These are phyloP conservation scores for Grammothele lineata DNA, from an alignment of 768 basidiomycete species.

Conservation along the genomic window DNA sequence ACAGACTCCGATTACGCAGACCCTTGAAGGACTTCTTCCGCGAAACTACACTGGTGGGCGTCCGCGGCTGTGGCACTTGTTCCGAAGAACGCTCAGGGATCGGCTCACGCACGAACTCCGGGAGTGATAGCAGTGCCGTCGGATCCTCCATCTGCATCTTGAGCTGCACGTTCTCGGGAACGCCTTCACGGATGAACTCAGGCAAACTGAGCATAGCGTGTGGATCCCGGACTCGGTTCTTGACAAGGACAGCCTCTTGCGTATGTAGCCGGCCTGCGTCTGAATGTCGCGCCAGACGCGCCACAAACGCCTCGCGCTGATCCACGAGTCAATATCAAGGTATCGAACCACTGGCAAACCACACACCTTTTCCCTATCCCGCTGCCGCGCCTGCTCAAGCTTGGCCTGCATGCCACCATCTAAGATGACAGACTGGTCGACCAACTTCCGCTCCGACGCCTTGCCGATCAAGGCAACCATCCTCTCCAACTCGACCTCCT, in stretches of 20 bases:
- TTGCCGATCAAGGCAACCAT: slow-evolving; percentile 68
- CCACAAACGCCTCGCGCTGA: slow-evolving; percentile 73
- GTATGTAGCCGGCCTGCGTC: slow-evolving; percentile 67
- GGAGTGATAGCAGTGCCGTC: slow-evolving; percentile 28
- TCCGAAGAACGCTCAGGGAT: slow-evolving; percentile 24
- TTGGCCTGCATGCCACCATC: slow-evolving; percentile 54
- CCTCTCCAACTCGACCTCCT: slow-evolving; percentile 57
- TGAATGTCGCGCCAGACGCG: slow-evolving; percentile 67
- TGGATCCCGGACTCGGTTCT: slow-evolving; percentile 25
- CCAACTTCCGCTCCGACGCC: slow-evolving; percentile 63
- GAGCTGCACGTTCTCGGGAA: slow-evolving; percentile 21
- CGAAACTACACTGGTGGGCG: slow-evolving; percentile 49
- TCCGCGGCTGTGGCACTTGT: slow-evolving; percentile 34
- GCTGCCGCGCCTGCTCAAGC: slow-evolving; percentile 50
- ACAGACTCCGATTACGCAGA: slow-evolving; percentile 31
- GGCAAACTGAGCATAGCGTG: slow-evolving; percentile 40
- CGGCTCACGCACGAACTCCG: slow-evolving; percentile 50
- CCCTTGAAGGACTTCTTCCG: slow-evolving; percentile 20
- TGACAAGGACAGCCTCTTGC: slow-evolving; percentile 61
- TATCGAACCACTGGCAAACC: background rate
- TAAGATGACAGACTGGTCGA: slow-evolving; percentile 66
- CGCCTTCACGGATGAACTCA: slow-evolving; percentile 38
- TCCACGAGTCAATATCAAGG: slow-evolving; percentile 1
- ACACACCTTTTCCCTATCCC: slow-evolving; percentile 62
- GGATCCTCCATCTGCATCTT: slow-evolving; percentile 27